Evolutionary conservation across 805 yeast genomes (phyloP).

Genomic region (Candida glaebosa): DNA sequence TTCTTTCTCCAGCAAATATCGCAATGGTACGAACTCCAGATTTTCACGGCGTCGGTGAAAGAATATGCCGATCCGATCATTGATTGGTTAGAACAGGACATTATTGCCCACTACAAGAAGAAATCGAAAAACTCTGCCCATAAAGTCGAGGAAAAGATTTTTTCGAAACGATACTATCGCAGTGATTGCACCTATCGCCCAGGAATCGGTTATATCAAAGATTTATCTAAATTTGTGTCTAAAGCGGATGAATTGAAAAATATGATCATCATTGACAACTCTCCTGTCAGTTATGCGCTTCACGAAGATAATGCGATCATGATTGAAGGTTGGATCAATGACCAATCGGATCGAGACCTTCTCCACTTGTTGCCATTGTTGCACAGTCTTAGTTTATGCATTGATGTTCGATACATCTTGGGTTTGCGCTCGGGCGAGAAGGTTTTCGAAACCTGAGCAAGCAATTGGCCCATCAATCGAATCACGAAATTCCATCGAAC

Average conservation of each 20-base stretch:
- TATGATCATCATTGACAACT: conserved; percentile 82
- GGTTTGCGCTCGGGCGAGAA: conserved; percentile 73
- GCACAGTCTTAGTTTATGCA: conserved; percentile 69
- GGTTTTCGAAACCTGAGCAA: conserved; percentile 41
- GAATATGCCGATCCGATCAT: conserved; percentile 98
- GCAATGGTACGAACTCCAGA: conserved; percentile 83
- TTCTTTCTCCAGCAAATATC: conserved; percentile 73
- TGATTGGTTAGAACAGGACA: conserved; percentile 78
- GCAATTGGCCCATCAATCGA: neutral
- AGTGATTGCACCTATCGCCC: conserved; percentile 71
- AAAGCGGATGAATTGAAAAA: conserved; percentile 72
- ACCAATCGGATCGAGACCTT: conserved; percentile 84
- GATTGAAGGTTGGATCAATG: conserved; percentile 97
- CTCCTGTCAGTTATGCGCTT: conserved; percentile 82
- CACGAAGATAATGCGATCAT: conserved; percentile 87
- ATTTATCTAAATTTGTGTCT: conserved; percentile 36
- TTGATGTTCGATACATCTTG: conserved; percentile 79
- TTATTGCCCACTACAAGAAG: conserved; percentile 14
- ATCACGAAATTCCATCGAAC: neutral
- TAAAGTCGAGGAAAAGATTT: conserved; percentile 16
- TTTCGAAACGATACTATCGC: conserved; percentile 66
- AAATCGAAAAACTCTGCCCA: conserved; percentile 3
- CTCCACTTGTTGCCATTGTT: conserved; percentile 78
- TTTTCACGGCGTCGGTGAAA: conserved; percentile 91
- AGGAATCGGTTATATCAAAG: conserved; percentile 78